Evolutionary conservation across 2,329 filamentous ascomycete species (phyloP), one percentile per base, ranked within the genome.

Genomic region (Chaetomiaceae sp.): DNA sequence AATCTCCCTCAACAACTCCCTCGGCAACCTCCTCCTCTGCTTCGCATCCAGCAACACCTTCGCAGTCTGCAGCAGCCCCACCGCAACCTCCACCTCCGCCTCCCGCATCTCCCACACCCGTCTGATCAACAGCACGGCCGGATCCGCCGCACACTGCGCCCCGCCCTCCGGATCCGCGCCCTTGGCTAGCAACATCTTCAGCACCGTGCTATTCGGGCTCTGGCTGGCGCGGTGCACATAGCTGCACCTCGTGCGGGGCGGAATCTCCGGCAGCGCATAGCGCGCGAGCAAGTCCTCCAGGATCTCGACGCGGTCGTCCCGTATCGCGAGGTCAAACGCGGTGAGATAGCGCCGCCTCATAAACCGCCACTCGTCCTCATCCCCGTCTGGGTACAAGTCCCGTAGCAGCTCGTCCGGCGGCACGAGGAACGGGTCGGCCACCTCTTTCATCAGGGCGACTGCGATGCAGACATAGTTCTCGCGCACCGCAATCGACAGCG

Each of bases 281-380:
- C 48, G 53, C 6, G 45, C 39, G 26, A 57, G 40, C 33, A 58
- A 55, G 14, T 53, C 49, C 20, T 49, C 38, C 15, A 58, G 29
- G 34, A 56, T 56, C 9, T 26, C 30, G 33, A 41, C 38, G 18
- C 54, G 47, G 42, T 46, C 45, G 26, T 54, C 51, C 20, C 47
- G 47, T 38, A 58, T 56, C 40, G 56, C 54, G 29, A 56, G 37
- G 44, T 58, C 56, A 18, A 58, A 58, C 2, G 56, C 47, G 4
- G 56, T 56, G 6, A 49, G 48, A 20, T 47, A 53, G n/a, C 41
- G 42, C 12, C 41, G 42, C 39, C 52, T 52, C 22, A 49, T 37
- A 17, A 41, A 47, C 26, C 50, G 48, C 43, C 51, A 49, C 8
- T 55, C 45, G 22, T 51, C 49, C 0, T 46, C 38, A 19, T 54